Base-by-base conservation (phyloP, 306 rosid genomes). In the Abrus precatorius region DNA sequence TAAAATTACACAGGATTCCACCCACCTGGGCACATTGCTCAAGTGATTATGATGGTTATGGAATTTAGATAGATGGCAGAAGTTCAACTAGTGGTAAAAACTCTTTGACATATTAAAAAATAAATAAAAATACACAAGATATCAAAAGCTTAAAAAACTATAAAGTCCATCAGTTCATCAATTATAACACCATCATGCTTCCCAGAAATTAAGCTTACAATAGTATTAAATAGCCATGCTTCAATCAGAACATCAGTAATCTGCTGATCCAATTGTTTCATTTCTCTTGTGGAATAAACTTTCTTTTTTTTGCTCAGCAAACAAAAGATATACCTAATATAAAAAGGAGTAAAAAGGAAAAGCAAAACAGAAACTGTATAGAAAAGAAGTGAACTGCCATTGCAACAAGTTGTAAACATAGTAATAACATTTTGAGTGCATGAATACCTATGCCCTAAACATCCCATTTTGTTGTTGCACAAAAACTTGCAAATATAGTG, bases 381-480 rank as follows among this genome's bases (percentile, higher is more conserved):
- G 10, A 44, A 45, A 33, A 53, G 29, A 63, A 54, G 41, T 49
- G 43, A 78, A 48, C 56, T 54, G 36, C 11, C 28, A 29, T 60
- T 69, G 54, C 33, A 13, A 9, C 36, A 63, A 13, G 55, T 63
- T 62, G 57, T 8, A 47, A 48, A 12, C 77, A 54, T 56, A 33
- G 48, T 43, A 40, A 29, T 77, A 41, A 13, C 33, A 38, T 12
- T 43, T 32, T 67, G n/a, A 11, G 34, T 69, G 67, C 74, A 69
- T 70, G 60, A 72, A 13, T 64, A 34, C 64, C 38, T 27, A 72
- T 20, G 67, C 79, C 86, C 80, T 83, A 83, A 8, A 61, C 45
- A 47, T 43, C 9, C 52, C 76, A 77, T 45, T 70, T 83, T 83
- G 32, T 13, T 78, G 49, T 54, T 55, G 48, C 47, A 64, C 65